phyloP scores from a whole-genome alignment of 192 early-diverging fungal genomes.

The Spizellomyces punctatus region DNA sequence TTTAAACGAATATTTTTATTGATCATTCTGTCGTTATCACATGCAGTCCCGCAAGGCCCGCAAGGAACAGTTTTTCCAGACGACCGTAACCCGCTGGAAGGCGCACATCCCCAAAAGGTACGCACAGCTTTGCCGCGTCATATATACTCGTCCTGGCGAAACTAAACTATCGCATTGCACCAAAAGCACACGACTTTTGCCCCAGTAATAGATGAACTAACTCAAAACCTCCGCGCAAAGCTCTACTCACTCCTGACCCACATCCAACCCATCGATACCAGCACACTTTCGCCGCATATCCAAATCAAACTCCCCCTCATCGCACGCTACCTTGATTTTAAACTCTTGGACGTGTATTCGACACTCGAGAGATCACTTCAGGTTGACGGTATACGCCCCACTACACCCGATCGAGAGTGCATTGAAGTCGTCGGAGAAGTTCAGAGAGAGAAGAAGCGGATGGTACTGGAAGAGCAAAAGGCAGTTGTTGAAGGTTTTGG shows the following conservation, averaged over 20 bases:
- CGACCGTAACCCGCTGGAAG: slow-evolving; percentile 16
- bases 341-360: background rate
- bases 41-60: slow-evolving; percentile 22
- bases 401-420: slow-evolving; percentile 14
- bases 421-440: slow-evolving; percentile 10
- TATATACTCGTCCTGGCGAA: no score
- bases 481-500: background rate
- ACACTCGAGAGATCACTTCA: slow-evolving; percentile 16
- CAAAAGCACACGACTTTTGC: background rate
- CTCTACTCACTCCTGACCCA: slow-evolving; percentile 20
- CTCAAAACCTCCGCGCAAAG: slow-evolving; percentile 20
- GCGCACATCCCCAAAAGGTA: slow-evolving; percentile 1
- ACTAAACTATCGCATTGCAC: background rate
- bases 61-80: slow-evolving; percentile 4
- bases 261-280: slow-evolving; percentile 6
- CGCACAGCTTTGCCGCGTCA: background rate
- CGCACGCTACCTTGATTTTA: slow-evolving; percentile 2
- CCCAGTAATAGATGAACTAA: slow-evolving; percentile 13
- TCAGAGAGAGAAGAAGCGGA: slow-evolving; percentile 5
- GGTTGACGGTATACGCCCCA: slow-evolving; percentile 13
- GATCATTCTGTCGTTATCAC: no score
- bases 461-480: slow-evolving; percentile 7
- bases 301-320: slow-evolving; percentile 16
- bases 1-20: background rate
- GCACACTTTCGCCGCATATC: background rate